Evolutionary conservation across 75 land plant species (phyloP).

Genomic region (Ceratopteris richardii): DNA sequence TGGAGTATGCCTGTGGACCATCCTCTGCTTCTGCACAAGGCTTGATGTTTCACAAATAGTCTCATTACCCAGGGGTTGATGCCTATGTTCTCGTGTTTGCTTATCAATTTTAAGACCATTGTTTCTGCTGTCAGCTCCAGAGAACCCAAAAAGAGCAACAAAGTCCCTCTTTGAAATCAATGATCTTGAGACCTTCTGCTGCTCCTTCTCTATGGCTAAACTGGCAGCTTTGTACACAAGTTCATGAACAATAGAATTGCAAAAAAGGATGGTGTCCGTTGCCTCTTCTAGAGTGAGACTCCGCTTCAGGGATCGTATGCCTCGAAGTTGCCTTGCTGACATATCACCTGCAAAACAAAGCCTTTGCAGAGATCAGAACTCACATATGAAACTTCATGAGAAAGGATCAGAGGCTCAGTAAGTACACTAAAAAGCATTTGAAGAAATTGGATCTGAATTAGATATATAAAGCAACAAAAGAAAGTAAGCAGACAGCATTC

Average conservation of each 20-base stretch:
- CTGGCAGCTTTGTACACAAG: conserved; percentile 11
- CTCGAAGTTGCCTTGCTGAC: not conserved
- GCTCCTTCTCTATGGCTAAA: conserved; percentile 12
- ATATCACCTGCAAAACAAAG: not conserved
- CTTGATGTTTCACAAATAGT: not conserved
- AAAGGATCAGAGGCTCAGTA: too few relatives aligned
- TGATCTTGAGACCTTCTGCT: not conserved
- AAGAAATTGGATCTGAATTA: too few relatives aligned
- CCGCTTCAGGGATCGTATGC: not conserved
- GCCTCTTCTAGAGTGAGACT: conserved; percentile 26
- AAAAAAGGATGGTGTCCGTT: conserved; percentile 21
- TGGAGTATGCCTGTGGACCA: not conserved
- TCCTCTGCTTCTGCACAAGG: not conserved
- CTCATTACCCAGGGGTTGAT: not conserved
- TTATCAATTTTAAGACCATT: not conserved
- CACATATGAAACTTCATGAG: too few relatives aligned
- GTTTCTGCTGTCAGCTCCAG: not conserved
- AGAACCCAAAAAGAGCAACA: conserved; percentile 3
- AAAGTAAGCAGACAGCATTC: too few relatives aligned
- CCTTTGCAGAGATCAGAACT: not conserved
- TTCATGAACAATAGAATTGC: conserved; percentile 23
- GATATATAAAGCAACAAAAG: too few relatives aligned
- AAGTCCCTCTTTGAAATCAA: not conserved
- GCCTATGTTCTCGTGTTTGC: not conserved
- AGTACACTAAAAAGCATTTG: too few relatives aligned